Base-by-base conservation (phyloP, 179 eudicot species). In the Pouteria campechiana region DNA sequence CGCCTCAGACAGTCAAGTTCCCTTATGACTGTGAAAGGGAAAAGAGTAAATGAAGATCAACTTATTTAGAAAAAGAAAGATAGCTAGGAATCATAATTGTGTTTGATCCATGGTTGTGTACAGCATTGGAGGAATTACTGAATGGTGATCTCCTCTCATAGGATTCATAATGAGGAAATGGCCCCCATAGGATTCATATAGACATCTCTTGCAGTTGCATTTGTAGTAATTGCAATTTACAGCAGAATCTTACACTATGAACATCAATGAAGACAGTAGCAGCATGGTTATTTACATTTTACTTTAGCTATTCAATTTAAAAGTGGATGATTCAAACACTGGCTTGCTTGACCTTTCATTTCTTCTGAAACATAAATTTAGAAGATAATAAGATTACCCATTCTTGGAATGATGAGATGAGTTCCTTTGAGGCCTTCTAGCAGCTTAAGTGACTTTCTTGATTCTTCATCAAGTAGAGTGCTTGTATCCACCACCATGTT, bases 381-480 rank as follows among this genome's bases (percentile, higher is more conserved):
- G 13, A 27, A 17, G 21, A 24, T 3, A 32, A 11, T 4, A 17
- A 47, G 15, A 23, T 62, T 73, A 86, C 94, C 98, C 19, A 59
- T 68, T 63, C 67, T 61, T 9, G 98, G 98, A 65, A 90, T 68
- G 44, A 82, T 53, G 29, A 90, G 67, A 37, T 44, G 69, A 38
- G 98, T 82, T 46, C 94, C 87, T 57, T 60, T 68, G 45, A 86
- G 68, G 50, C 96, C 94, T 70, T 73, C 72, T 63, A 90, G 61
- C 34, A 86, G 94, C 66, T 79, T 75, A 52, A 85, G 61, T 27
- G 80, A 74, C 56, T 69, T 72, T 52, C 83, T 70, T 4, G 96
- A 86, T 54, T 75, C 69, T 45, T 70, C 66, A 58, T 72, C 61
- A 31, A 90, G 65, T 35, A 90, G 67, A 50, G 76, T 63, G 32